These are phyloP conservation scores for Candida michaelii DNA, from an alignment of 805 yeast genomes.

Conservation along the genomic window DNA sequence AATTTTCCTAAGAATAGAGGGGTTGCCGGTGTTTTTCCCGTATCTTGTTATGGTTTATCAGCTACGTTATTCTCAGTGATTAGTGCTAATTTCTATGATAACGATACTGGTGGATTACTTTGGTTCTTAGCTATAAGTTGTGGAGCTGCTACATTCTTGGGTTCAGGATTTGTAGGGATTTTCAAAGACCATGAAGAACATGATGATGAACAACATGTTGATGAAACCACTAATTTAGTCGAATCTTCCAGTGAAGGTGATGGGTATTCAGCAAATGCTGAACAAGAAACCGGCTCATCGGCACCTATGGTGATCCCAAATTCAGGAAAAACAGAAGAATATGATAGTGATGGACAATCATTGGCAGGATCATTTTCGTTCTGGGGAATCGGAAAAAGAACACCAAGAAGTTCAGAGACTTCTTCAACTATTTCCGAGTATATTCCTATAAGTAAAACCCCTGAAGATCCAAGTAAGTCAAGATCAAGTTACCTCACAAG, in stretches of 20 bases:
- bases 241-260: constrained; percentile 1
- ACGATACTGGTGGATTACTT: constrained; percentile 55
- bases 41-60: constrained; percentile 67
- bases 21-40: constrained; percentile 67
- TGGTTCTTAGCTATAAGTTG: constrained; percentile 55
- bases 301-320: background rate
- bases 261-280: constrained; percentile 5
- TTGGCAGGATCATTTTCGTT: constrained; percentile 34
- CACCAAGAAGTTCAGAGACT: constrained; percentile 22
- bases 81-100: constrained; percentile 52
- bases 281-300: background rate
- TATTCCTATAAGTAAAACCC: constrained; percentile 15
- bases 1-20: constrained; percentile 75
- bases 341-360: constrained; percentile 4
- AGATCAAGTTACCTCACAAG: background rate
- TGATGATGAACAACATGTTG: constrained; percentile 10
- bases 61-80: constrained; percentile 63
- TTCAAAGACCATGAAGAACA: constrained; percentile 29
- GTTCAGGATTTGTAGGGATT: constrained; percentile 45
- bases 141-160: constrained; percentile 44
- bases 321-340: background rate
- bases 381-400: constrained; percentile 41
- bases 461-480: background rate
- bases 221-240: constrained; percentile 1
- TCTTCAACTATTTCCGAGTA: constrained; percentile 18